phyloP scores from a whole-genome alignment of 2,329 filamentous ascomycete species.

The Xylaria sp. region DNA sequence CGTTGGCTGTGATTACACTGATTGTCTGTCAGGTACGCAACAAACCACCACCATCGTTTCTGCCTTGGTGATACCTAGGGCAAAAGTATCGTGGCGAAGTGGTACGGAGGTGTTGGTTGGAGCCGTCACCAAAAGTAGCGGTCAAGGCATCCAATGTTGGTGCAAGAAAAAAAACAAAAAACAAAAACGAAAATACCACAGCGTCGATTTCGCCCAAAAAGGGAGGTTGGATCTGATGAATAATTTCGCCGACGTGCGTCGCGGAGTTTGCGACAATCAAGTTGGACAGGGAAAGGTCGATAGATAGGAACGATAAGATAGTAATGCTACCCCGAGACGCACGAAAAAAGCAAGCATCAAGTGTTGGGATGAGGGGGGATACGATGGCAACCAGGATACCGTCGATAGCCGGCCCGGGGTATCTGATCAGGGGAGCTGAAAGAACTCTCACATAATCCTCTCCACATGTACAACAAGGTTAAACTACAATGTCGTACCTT shows the following conservation, averaged over 20 bases:
- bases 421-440: slow-evolving; percentile 5
- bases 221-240: background rate
- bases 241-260: background rate
- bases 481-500: slow-evolving; percentile 23
- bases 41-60: no score
- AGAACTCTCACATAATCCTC: background rate
- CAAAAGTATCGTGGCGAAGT: background rate
- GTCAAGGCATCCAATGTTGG: background rate
- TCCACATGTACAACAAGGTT: background rate
- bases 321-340: background rate
- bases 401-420: slow-evolving; percentile 19
- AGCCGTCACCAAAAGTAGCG: background rate
- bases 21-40: no score
- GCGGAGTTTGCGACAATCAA: background rate
- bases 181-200: no score
- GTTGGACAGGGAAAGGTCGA: background rate
- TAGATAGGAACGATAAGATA: background rate
- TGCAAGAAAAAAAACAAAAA: background rate
- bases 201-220: background rate
- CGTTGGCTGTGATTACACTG: background rate
- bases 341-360: background rate
- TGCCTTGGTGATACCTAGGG: background rate
- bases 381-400: slow-evolving; percentile 5
- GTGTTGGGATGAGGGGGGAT: slow-evolving; percentile 3
- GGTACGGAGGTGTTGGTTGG: background rate